These are phyloP conservation scores for Byssothecium circinans DNA, from an alignment of 2,329 filamentous ascomycete species.

Conservation along the genomic window DNA sequence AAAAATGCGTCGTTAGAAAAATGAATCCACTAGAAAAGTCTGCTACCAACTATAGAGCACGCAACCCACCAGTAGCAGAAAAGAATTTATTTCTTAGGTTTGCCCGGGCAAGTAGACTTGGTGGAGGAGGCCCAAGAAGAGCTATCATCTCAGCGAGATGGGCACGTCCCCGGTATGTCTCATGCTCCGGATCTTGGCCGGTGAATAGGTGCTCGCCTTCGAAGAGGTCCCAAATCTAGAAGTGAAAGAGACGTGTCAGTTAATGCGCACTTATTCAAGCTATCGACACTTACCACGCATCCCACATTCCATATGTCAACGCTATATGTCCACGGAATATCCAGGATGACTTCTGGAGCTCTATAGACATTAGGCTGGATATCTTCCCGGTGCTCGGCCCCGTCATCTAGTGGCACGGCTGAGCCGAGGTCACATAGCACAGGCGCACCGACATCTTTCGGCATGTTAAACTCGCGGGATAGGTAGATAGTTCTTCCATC, in stretches of 20 bases:
- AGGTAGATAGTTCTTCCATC: slow-evolving; percentile 31
- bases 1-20: neutral
- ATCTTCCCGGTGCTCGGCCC: slow-evolving; percentile 23
- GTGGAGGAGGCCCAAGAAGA: slow-evolving; percentile 20
- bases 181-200: slow-evolving; percentile 9
- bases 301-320: slow-evolving; percentile 43
- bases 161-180: slow-evolving; percentile 5
- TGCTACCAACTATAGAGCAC: neutral
- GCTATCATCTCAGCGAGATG: slow-evolving; percentile 21
- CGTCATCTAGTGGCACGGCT: slow-evolving; percentile 24
- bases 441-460: slow-evolving; percentile 13
- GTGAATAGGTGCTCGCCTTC: slow-evolving; percentile 35
- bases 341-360: slow-evolving; percentile 41
- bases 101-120: slow-evolving; percentile 13
- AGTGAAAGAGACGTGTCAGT: neutral
- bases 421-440: slow-evolving; percentile 39
- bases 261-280: neutral
- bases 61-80: slow-evolving; percentile 5
- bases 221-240: slow-evolving; percentile 39
- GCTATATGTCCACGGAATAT: slow-evolving; percentile 39
- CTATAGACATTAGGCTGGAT: slow-evolving; percentile 41
- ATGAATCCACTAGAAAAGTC: neutral
- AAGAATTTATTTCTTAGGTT: slow-evolving; percentile 3
- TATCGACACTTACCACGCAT: slow-evolving; percentile 26
- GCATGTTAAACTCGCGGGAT: slow-evolving; percentile 8